Conservation (phyloP, 2,329 filamentous ascomycete genomes). For the Stenocarpella maydis region DNA sequence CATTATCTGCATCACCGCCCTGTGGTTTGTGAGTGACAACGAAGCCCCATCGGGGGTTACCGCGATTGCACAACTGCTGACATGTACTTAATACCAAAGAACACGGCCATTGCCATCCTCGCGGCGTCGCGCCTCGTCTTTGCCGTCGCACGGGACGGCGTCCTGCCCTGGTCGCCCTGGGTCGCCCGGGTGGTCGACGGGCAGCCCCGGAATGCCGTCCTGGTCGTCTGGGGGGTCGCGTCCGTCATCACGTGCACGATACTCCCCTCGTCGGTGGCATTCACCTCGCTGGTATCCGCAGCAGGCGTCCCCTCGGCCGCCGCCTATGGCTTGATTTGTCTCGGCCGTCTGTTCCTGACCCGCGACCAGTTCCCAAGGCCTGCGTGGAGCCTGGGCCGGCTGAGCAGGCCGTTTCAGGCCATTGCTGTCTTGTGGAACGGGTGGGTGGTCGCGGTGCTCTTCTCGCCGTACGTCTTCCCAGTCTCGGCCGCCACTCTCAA, state of each 20-base stretch:
- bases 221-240: slow-evolving; percentile 64
- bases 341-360: slow-evolving; percentile 56
- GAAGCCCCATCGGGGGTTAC: neutral
- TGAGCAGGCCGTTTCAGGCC: slow-evolving; percentile 56
- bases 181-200: slow-evolving; percentile 63
- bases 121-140: slow-evolving; percentile 69
- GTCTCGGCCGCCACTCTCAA: slow-evolving; percentile 53
- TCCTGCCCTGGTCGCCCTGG: slow-evolving; percentile 66
- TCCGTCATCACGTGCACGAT: slow-evolving; percentile 66
- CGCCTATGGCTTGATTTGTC: slow-evolving; percentile 60
- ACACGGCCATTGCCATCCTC: slow-evolving; percentile 66
- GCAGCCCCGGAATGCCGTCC: slow-evolving; percentile 67
- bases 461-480: slow-evolving; percentile 55
- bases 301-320: slow-evolving; percentile 61
- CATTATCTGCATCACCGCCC: slow-evolving; percentile 59
- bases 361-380: slow-evolving; percentile 56
- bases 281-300: slow-evolving; percentile 62
- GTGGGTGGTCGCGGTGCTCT: slow-evolving; percentile 58
- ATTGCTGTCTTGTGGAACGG: slow-evolving; percentile 58
- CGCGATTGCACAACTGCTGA: neutral
- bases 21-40: slow-evolving; percentile 56
- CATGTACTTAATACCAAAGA: slow-evolving; percentile 46
- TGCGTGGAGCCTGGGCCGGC: slow-evolving; percentile 53
- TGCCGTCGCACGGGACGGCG: slow-evolving; percentile 68
- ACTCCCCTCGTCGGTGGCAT: slow-evolving; percentile 61